Conservation (phyloP, 805 yeast genomes). For the Suhomyces xylopsoci region DNA sequence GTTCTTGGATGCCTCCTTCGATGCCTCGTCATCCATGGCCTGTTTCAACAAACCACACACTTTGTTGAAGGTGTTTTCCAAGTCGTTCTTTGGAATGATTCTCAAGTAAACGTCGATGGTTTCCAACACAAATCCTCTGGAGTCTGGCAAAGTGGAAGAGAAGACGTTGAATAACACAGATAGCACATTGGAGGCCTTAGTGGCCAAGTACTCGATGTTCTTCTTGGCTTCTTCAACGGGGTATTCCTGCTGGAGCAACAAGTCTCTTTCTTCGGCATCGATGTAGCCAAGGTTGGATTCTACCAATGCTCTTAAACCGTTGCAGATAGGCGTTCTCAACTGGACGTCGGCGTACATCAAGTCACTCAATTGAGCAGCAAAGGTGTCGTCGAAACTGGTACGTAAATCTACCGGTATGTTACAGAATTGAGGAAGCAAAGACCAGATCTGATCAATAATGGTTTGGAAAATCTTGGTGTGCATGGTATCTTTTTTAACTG, state of each 20-base stretch:
- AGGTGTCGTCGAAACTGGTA: conserved; percentile 62
- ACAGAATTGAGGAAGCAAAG: conserved; percentile 83
- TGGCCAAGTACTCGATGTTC: conserved; percentile 60
- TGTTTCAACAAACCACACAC: conserved; percentile 76
- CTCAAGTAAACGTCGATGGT: conserved; percentile 79
- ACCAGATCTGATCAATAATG: conserved; percentile 88
- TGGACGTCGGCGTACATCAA: conserved; percentile 71
- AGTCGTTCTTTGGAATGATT: conserved; percentile 63
- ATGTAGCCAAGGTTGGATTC: conserved; percentile 71
- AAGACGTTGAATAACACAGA: conserved; percentile 90
- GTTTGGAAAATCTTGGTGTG: conserved; percentile 80
- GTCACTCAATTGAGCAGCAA: conserved; percentile 75
- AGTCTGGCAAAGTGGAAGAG: conserved; percentile 81
- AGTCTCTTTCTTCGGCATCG: conserved; percentile 41
- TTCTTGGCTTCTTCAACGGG: conserved; percentile 52
- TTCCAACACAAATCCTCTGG: conserved; percentile 81
- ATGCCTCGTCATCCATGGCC: conserved; percentile 61
- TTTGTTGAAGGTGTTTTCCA: conserved; percentile 76
- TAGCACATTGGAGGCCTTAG: conserved; percentile 69
- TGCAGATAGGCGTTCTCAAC: conserved; percentile 78
- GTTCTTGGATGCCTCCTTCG: conserved; percentile 25
- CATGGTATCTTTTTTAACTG: conserved; percentile 53
- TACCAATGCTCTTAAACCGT: conserved; percentile 72
- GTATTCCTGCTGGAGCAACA: conserved; percentile 58
- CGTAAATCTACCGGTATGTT: conserved; percentile 77